Evolutionary conservation across 2,329 filamentous ascomycete genomes (phyloP).

Genomic region (Xylaria sp.): DNA sequence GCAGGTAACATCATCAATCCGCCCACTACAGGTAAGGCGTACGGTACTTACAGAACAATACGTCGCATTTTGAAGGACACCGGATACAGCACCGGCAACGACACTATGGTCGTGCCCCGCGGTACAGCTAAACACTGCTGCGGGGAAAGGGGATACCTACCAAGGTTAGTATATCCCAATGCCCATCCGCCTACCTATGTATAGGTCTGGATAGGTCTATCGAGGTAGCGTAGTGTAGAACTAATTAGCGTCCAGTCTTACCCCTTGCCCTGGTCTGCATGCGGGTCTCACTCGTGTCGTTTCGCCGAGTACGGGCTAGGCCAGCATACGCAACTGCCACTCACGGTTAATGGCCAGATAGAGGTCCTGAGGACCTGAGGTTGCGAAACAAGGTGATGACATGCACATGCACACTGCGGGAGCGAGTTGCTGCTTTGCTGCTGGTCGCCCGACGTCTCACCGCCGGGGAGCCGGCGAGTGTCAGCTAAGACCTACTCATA

Average conservation of each 20-base stretch:
- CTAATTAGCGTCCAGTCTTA: conserved; percentile 6
- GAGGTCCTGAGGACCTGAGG: neutral
- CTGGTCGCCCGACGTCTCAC: neutral
- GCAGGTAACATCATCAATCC: too few relatives aligned
- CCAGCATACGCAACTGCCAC: conserved; percentile 19
- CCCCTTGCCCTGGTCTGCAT: conserved; percentile 5
- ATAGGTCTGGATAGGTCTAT: neutral
- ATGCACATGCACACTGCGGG: neutral
- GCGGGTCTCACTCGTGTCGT: conserved; percentile 26
- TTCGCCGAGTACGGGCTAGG: conserved; percentile 18
- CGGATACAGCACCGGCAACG: too few relatives aligned
- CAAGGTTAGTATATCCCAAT: too few relatives aligned
- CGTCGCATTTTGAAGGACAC: neutral
- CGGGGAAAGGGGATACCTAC: conserved; percentile 9
- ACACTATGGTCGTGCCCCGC: neutral
- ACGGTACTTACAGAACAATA: neutral
- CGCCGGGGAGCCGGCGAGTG: too few relatives aligned
- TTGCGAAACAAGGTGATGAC: conserved; percentile 15
- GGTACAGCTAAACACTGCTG: neutral
- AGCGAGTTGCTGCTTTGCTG: neutral
- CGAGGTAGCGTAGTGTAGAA: conserved; percentile 7
- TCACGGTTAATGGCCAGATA: conserved; percentile 26
- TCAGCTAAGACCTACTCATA: too few relatives aligned
- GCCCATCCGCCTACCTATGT: neutral
- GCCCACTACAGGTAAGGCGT: too few relatives aligned